phyloP scores from a whole-genome alignment of 805 yeast species.

The Ogataea methanolica region DNA sequence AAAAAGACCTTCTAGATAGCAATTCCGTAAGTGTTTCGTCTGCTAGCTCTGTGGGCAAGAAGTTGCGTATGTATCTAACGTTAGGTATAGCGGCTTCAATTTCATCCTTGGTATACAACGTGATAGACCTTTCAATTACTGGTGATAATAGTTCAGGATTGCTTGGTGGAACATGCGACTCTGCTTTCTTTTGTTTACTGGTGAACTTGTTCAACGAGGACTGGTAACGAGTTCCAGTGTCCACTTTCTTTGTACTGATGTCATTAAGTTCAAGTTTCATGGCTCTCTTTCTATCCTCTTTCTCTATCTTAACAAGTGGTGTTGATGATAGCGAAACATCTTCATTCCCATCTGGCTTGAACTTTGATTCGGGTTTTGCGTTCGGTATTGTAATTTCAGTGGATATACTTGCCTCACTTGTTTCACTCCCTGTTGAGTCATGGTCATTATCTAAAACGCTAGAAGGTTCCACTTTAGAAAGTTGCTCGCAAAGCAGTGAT shows the following conservation, averaged over 20 bases:
- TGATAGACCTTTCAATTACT: constrained; percentile 9
- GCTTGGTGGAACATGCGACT: neutral
- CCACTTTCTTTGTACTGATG: neutral
- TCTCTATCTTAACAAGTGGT: too few relatives aligned
- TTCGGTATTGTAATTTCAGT: too few relatives aligned
- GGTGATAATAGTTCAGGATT: neutral
- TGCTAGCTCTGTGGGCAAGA: constrained; percentile 49
- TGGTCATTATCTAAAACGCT: too few relatives aligned
- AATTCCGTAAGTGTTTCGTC: constrained; percentile 39
- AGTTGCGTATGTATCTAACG: constrained; percentile 43
- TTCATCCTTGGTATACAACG: constrained; percentile 46
- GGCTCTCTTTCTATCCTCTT: neutral
- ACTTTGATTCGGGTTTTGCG: too few relatives aligned
- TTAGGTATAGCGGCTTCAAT: constrained; percentile 48
- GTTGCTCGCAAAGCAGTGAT: constrained; percentile 35
- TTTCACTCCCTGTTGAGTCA: too few relatives aligned
- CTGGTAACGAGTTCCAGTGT: neutral
- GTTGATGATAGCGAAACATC: too few relatives aligned
- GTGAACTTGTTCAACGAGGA: neutral
- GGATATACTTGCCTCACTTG: too few relatives aligned
- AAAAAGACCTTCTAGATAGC: constrained; percentile 35
- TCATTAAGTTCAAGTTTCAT: neutral
- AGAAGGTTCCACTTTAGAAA: constrained; percentile 3
- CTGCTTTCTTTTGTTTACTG: neutral
- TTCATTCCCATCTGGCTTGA: too few relatives aligned